These are phyloP conservation scores for Phylloboletellus chloephorus DNA, from an alignment of 1,284 basidiomycete species.

Conservation along the genomic window DNA sequence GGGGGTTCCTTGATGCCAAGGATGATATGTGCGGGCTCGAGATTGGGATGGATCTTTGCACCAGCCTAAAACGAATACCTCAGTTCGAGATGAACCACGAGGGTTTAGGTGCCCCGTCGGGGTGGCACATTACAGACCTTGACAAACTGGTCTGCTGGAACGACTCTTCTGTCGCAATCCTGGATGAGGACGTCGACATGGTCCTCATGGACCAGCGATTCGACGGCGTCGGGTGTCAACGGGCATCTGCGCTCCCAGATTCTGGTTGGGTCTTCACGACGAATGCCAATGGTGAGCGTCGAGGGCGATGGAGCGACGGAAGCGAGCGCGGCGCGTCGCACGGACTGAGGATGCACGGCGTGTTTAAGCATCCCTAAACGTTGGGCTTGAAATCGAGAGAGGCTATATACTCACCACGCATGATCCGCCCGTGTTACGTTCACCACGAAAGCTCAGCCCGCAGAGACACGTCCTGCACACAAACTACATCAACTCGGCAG, in stretches of 20 bases:
- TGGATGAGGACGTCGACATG: constrained; percentile 69
- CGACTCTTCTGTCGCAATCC: constrained; percentile 71
- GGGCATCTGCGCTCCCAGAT: constrained; percentile 88
- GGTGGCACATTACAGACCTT: constrained; percentile 44
- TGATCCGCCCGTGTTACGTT: too few relatives aligned
- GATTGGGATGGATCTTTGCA: constrained; percentile 54
- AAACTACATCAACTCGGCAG: too few relatives aligned
- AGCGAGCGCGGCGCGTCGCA: constrained; percentile 20
- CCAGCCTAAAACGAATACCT: constrained; percentile 56
- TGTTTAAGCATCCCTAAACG: constrained; percentile 18
- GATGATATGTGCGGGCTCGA: constrained; percentile 68
- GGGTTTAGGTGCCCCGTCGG: background rate
- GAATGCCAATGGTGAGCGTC: constrained; percentile 53
- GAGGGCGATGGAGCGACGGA: constrained; percentile 20
- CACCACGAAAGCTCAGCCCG: too few relatives aligned
- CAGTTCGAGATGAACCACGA: constrained; percentile 5
- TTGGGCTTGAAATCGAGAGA: background rate
- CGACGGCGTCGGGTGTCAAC: constrained; percentile 70
- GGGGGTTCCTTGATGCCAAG: constrained; percentile 88
- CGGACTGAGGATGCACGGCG: constrained; percentile 6
- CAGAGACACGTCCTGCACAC: too few relatives aligned
- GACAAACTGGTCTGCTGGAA: constrained; percentile 56
- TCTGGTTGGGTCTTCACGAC: constrained; percentile 72
- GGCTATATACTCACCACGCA: constrained; percentile 10
- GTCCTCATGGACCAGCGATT: constrained; percentile 50